A percentile compares a stretch with the other conserved stretches of the same genome.
Evolutionary conservation across 169 alveolate genomes (phyloP).

Genomic region (Cyclospora cayetanensis): DNA sequence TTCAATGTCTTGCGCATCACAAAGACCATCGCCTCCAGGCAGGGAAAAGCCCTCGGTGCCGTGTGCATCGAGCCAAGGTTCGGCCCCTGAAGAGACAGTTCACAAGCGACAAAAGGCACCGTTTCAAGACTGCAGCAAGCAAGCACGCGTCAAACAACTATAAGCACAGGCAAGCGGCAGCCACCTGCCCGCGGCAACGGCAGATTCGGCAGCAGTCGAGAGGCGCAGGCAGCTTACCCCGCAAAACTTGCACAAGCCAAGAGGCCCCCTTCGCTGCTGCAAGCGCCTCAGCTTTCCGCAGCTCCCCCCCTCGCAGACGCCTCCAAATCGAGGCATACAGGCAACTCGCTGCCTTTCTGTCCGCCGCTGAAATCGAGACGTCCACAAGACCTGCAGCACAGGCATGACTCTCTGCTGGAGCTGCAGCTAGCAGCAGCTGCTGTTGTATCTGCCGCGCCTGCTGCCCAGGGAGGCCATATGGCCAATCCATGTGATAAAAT

Average conservation of each 20-base stretch:
- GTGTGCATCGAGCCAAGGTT: neutral
- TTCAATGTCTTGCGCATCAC: neutral
- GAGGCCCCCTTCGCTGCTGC: conserved; percentile 21
- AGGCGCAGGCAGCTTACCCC: neutral
- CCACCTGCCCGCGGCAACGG: neutral
- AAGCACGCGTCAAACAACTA: neutral
- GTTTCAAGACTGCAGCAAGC: neutral
- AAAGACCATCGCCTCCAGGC: neutral
- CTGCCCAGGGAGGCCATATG: neutral
- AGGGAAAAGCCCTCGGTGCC: neutral
- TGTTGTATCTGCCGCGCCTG: neutral
- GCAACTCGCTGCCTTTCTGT: conserved; percentile 1
- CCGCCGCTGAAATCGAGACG: neutral
- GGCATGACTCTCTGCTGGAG: neutral
- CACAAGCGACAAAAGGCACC: neutral
- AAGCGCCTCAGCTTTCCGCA: neutral
- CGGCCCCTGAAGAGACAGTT: neutral
- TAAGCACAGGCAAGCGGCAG: neutral
- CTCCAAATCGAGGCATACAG: neutral
- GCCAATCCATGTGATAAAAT: conserved; percentile 3
- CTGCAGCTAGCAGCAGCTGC: neutral
- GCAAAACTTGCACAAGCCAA: neutral
- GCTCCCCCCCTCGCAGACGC: neutral
- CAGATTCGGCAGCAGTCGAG: neutral
- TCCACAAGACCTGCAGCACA: neutral